These are phyloP conservation scores for Closterium sp. DNA, from an alignment of 139 green algal genomes.

Conservation along the genomic window DNA sequence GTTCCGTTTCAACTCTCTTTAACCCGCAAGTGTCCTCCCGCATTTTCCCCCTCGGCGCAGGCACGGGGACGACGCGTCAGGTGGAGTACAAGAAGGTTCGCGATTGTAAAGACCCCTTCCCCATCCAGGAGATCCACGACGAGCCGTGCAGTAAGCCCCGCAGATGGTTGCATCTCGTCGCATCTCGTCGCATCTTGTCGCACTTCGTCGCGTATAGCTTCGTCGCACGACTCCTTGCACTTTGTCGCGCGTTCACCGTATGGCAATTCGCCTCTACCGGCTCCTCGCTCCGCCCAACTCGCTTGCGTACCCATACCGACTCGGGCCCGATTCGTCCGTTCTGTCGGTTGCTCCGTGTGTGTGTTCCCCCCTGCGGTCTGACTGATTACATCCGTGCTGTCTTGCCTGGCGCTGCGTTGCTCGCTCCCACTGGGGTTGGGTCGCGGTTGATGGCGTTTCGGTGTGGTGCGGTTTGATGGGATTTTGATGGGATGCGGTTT, in stretches of 20 bases:
- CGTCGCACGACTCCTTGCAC: background rate
- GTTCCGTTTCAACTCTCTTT: background rate
- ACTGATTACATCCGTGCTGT: background rate
- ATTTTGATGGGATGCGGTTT: background rate
- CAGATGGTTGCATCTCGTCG: background rate
- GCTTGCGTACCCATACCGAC: background rate
- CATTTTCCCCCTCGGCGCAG: background rate
- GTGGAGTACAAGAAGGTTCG: background rate
- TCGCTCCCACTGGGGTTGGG: background rate
- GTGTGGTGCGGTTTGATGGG: background rate
- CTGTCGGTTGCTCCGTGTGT: background rate
- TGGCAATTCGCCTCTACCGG: background rate
- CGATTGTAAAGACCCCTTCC: background rate
- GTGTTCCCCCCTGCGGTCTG: background rate
- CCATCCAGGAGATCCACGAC: background rate
- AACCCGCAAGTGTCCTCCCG: no score
- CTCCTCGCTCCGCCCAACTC: background rate
- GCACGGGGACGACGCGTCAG: background rate
- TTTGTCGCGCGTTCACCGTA: background rate
- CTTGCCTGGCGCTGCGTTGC: no score
- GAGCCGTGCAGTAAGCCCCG: background rate
- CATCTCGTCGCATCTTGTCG: no score
- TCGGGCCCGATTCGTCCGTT: background rate
- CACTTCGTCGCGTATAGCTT: no score
- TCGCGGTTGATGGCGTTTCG: background rate